Conservation (phyloP, 1,284 basidiomycete species). For the Cryptococcus hybrid region DNA sequence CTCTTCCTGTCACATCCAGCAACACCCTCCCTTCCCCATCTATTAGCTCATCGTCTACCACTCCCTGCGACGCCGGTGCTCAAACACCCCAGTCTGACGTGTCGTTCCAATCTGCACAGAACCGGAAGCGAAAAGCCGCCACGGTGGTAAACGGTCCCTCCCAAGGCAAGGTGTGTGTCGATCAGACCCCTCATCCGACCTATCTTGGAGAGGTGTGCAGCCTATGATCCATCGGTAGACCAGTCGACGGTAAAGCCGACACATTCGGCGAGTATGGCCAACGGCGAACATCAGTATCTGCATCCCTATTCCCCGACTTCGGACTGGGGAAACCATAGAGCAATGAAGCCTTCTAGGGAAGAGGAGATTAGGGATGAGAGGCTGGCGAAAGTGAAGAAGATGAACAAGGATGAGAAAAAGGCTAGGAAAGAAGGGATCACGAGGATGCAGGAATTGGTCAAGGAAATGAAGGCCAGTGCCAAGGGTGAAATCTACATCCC, state of each 20-base stretch:
- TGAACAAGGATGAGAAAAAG: constrained; percentile 2
- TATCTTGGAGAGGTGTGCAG: constrained; percentile 31
- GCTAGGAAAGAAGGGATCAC: not conserved
- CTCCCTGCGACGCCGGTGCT: not conserved
- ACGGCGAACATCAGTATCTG: constrained; percentile 6
- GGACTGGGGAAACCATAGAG: constrained; percentile 34
- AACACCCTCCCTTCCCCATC: not conserved
- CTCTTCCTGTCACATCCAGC: not conserved
- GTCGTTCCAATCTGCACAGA: constrained; percentile 9
- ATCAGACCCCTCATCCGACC: constrained; percentile 29
- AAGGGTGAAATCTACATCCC: not conserved
- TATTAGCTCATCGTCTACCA: constrained; percentile 1
- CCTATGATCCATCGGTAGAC: constrained; percentile 5
- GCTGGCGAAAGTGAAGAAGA: constrained; percentile 25
- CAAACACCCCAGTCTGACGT: constrained; percentile 11
- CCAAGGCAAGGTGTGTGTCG: constrained; percentile 7
- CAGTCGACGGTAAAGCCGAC: not conserved
- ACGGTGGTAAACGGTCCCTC: constrained; percentile 4
- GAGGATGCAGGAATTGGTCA: constrained; percentile 1
- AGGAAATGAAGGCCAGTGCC: not conserved
- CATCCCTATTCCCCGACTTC: constrained; percentile 34
- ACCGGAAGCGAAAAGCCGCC: constrained; percentile 9
- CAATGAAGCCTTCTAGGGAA: constrained; percentile 26
- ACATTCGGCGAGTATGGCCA: constrained; percentile 2
- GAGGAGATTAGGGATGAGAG: constrained; percentile 26